These are phyloP conservation scores for Bisporella sp. DNA, from an alignment of 2,329 filamentous ascomycete genomes.

Conservation along the genomic window DNA sequence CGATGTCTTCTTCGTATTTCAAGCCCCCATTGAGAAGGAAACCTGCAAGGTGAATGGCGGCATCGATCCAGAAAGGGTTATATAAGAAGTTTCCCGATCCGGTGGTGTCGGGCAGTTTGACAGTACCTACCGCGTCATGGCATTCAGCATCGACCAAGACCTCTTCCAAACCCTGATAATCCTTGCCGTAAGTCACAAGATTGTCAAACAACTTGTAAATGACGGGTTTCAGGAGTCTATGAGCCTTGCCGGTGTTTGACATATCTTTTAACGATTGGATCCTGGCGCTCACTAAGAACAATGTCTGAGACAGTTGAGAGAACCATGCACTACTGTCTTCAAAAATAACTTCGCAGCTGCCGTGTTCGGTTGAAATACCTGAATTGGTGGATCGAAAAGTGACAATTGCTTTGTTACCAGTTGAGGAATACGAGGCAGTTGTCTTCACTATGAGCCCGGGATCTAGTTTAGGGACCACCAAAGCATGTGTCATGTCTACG, in stretches of 20 bases:
- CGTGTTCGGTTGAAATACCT: too few relatives aligned
- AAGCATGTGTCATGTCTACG: too few relatives aligned
- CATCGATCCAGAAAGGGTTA: constrained; percentile 16
- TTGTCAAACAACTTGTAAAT: constrained; percentile 15
- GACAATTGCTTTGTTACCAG: too few relatives aligned
- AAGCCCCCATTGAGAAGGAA: constrained; percentile 18
- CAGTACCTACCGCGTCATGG: constrained; percentile 15
- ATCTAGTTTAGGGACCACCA: too few relatives aligned
- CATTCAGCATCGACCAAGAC: constrained; percentile 17
- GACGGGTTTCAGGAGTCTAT: constrained; percentile 45
- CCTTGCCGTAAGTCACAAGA: constrained; percentile 16
- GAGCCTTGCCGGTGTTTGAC: constrained; percentile 37
- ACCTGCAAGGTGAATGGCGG: constrained; percentile 11
- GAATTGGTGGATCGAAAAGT: too few relatives aligned
- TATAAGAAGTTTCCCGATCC: constrained; percentile 9
- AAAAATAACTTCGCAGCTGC: too few relatives aligned
- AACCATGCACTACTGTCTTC: neutral
- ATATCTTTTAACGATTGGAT: neutral
- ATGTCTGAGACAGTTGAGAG: neutral
- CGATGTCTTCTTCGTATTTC: constrained; percentile 7
- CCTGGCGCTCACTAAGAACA: neutral
- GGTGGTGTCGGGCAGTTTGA: constrained; percentile 17
- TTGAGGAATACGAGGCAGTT: too few relatives aligned
- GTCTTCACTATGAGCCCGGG: too few relatives aligned
- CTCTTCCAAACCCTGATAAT: constrained; percentile 17